Evolutionary conservation across 306 rosid genomes (phyloP), one percentile per base, ranked within the genome.

Genomic region (Castanea mollissima): DNA sequence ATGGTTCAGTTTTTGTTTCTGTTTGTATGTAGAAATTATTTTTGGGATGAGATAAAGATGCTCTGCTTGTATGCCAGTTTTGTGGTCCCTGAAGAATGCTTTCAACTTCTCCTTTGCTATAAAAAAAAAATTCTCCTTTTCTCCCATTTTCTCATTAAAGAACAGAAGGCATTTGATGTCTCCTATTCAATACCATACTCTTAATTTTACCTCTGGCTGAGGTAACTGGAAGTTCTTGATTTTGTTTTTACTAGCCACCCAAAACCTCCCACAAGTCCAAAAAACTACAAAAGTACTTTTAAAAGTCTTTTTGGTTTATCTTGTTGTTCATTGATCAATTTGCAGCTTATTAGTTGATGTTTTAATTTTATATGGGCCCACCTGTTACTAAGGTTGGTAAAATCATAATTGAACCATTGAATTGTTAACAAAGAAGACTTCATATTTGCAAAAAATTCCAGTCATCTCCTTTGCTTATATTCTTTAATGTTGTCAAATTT

Each of bases 131-230:
- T 58, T 65, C 27, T 60, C 20, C 14, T 25, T 46, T 54, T 7
- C 29, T 20, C 29, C 57, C 54, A 78, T 41, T 55, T 65, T 21
- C 18, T 71, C 71, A 75, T 75, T 76, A 64, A 80, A 68, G 84
- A 74, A 57, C 35, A 20, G 52, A 54, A 71, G 81, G 76, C 69
- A 12, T 80, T 75, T 69, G 81, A 84, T 78, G 83, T 75, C 71
- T 57, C 69, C 69, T 80, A 51, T 59, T 81, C 79, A 77, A 79
- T 76, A 18, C 54, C 68, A 51, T 79, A 68, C 57, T 56, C 67
- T 67, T 71, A 57, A 70, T 79, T 84, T 84, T 35, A 25, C 63
- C 69, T 54, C 4, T 15, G 80, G 79, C 76, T 21, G 84, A 73
- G 58, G 77, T 67, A 67, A 80, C 86, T 73, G 73, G 76, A 19